These are phyloP conservation scores for Amanita polypyramis DNA, from an alignment of 768 basidiomycete genomes.

Conservation along the genomic window DNA sequence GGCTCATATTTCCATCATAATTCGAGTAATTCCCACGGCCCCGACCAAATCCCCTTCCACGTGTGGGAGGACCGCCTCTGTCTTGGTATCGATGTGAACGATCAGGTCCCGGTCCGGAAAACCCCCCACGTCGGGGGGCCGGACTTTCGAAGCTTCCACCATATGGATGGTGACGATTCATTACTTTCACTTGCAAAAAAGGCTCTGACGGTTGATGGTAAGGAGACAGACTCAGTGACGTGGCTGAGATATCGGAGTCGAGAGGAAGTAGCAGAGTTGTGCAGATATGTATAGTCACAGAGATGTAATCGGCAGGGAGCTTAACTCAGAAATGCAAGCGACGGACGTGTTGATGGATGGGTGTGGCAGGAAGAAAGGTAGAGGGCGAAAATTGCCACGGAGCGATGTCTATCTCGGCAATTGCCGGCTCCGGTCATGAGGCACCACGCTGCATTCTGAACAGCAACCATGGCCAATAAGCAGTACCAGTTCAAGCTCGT, in stretches of 20 bases:
- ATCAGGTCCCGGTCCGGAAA: conserved; percentile 61
- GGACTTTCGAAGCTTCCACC: conserved; percentile 49
- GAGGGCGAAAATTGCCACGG: conserved; percentile 9
- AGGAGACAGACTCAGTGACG: conserved; percentile 23
- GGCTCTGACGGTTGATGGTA: conserved; percentile 12
- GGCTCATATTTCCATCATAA: conserved; percentile 44
- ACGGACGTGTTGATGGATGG: conserved; percentile 9
- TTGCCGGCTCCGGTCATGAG: conserved; percentile 17
- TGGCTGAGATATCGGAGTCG: conserved; percentile 16
- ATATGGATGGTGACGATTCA: conserved; percentile 92
- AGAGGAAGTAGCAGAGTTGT: conserved; percentile 6
- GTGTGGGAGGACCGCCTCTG: conserved; percentile 42
- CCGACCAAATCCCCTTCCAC: conserved; percentile 31
- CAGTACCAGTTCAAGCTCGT: conserved; percentile 96
- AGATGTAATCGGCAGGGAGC: conserved; percentile 4
- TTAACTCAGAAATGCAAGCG: conserved; percentile 9
- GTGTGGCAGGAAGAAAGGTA: conserved; percentile 9
- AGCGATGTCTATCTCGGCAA: conserved; percentile 17
- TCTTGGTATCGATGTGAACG: conserved; percentile 53
- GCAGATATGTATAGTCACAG: conserved; percentile 5
- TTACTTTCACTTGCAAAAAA: conserved; percentile 24
- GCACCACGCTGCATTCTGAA: conserved; percentile 16
- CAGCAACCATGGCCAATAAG: conserved; percentile 62
- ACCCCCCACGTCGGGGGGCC: conserved; percentile 48
- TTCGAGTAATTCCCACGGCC: conserved; percentile 35